Percentiles rank a stretch among this genome's conserved stretches.
phyloP scores from a whole-genome alignment of 2,329 filamentous ascomycete genomes.

The Colletotrichum gloeosporioides region DNA sequence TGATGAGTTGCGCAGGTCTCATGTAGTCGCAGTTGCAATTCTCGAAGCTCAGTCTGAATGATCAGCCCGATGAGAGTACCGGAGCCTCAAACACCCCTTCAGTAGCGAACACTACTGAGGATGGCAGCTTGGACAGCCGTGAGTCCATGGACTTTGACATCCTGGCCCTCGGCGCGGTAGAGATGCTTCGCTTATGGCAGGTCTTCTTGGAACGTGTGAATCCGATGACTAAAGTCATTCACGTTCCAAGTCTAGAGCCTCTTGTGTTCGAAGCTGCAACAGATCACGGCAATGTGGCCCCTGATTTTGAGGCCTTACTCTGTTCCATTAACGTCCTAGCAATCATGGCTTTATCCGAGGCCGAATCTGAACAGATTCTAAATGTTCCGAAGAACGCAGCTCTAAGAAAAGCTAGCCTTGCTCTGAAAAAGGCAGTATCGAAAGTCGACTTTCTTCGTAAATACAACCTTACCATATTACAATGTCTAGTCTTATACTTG shows the following conservation, averaged over 20 bases:
- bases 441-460: conserved; percentile 62
- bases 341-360: conserved; percentile 61
- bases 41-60: neutral
- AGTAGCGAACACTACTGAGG: neutral
- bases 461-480: conserved; percentile 62
- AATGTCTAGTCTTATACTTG: conserved; percentile 65
- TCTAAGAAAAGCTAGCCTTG: conserved; percentile 54
- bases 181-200: conserved; percentile 71
- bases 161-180: neutral
- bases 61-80: neutral
- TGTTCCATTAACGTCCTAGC: conserved; percentile 67
- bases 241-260: conserved; percentile 63
- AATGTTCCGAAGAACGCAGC: conserved; percentile 53
- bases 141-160: conserved; percentile 10
- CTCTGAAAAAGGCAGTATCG: conserved; percentile 53
- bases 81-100: neutral
- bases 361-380: conserved; percentile 60
- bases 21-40: neutral
- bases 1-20: neutral
- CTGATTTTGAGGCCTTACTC: conserved; percentile 59
- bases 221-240: conserved; percentile 73
- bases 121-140: neutral
- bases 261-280: conserved; percentile 33
- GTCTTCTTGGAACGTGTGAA: conserved; percentile 76
- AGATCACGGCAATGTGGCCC: conserved; percentile 20